Base-by-base conservation (phyloP, 176 grass and related monocot genomes). In the Eleusine indica region DNA sequence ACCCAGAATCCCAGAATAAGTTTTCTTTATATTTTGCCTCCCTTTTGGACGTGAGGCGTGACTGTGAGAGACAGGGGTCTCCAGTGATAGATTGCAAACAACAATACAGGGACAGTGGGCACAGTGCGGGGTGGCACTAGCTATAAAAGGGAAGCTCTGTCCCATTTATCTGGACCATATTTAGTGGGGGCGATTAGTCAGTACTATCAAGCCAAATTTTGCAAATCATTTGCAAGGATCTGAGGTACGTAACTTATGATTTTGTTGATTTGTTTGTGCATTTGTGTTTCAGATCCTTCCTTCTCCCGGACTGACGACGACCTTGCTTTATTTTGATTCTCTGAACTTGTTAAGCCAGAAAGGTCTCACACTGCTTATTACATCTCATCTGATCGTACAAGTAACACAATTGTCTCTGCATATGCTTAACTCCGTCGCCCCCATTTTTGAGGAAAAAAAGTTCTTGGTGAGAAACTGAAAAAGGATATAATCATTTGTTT, bases 71-170 rank as follows among this genome's bases (percentile, higher is more conserved):
- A 10, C 9, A 25, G 9, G 9, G 25, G 10, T 14, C 47, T 66
- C 13, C 13, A 57, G 4, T 79, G 47, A 48, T 7, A 77, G 39
- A 48, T 7, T 71, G 39, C 71, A 43, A 56, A 25, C 7, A 40
- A 48, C 11, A 40, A 48, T 75, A 57, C 40, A 41, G 9, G 6
- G 46, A 80, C 1, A 49, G 74, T 58, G 43, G 47, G 6, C 14
- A n/a, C 35, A 56, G 67, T 40, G 37, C 16, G 38, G 5, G 48
- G 5, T 28, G 46, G 25, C 68, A 32, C 38, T 48, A 44, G 10
- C 86, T 84, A 66, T 79, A 83, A 74, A 88, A 56, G 37, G 25
- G 16, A 16, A 28, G 21, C 1, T 22, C 22, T 56, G 43, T 7
- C 46, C 21, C 5, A 0, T 22, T 54, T 71, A 19, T 43, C 52